Percentiles rank a stretch among this genome's conserved stretches.
phyloP scores from a whole-genome alignment of 352 stramenopile species.

The Elongisporangium senticosum region DNA sequence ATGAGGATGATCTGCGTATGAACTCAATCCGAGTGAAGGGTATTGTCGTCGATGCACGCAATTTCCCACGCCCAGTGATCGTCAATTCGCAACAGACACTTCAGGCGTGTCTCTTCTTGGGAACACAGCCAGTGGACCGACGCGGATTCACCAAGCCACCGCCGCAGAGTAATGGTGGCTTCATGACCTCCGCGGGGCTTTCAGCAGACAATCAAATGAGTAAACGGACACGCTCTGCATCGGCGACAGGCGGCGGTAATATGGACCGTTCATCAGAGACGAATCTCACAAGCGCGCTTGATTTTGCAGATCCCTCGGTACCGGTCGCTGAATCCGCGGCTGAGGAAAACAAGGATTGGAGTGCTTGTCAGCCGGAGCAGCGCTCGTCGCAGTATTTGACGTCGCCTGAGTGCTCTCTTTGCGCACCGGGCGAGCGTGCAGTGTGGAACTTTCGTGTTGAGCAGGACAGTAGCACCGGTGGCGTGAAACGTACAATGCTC shows the following conservation, averaged over 20 bases:
- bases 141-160: conserved; percentile 82
- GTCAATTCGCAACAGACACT: conserved; percentile 86
- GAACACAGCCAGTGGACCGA: conserved; percentile 80
- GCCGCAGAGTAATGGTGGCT: conserved; percentile 83
- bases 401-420: conserved; percentile 69
- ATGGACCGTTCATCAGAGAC: conserved; percentile 73
- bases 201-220: conserved; percentile 60
- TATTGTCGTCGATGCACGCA: conserved; percentile 83
- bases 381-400: conserved; percentile 60
- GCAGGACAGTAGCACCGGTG: conserved; percentile 53
- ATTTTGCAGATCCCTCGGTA: conserved; percentile 62
- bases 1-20: conserved; percentile 80
- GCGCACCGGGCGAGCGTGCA: conserved; percentile 69
- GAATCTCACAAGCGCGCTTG: conserved; percentile 21
- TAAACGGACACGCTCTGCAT: conserved; percentile 51
- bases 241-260: conserved; percentile 29
- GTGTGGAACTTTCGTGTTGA: conserved; percentile 89
- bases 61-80: conserved; percentile 80
- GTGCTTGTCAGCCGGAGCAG: conserved; percentile 79
- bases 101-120: conserved; percentile 82
- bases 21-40: conserved; percentile 87
- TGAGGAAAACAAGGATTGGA: conserved; percentile 89
- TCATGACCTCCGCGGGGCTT: conserved; percentile 50
- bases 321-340: conserved; percentile 52
- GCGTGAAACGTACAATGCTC: conserved; percentile 72